These are phyloP conservation scores for Fusarium buxicola DNA, from an alignment of 2,329 filamentous ascomycete genomes.

Conservation along the genomic window DNA sequence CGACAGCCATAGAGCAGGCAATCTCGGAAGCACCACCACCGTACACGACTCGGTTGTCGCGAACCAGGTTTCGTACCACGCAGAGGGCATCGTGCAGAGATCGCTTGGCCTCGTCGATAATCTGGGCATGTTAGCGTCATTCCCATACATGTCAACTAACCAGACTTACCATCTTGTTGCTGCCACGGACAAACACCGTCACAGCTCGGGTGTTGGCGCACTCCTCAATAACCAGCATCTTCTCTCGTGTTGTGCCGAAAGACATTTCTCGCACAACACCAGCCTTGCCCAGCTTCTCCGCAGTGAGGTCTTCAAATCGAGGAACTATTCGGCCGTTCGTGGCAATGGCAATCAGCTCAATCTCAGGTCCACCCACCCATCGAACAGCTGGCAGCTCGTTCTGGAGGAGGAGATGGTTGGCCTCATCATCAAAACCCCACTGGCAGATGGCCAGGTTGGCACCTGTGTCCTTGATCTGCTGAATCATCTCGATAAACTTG, in stretches of 20 bases:
- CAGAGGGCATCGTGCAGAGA: slow-evolving; percentile 97
- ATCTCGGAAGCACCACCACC: slow-evolving; percentile 97
- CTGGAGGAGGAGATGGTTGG: slow-evolving; percentile 95
- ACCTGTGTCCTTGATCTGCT: slow-evolving; percentile 96
- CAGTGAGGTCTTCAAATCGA: slow-evolving; percentile 91
- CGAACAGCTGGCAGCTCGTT: slow-evolving; percentile 95
- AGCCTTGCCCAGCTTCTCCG: slow-evolving; percentile 90
- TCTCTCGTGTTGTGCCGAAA: slow-evolving; percentile 97
- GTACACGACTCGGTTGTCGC: slow-evolving; percentile 97
- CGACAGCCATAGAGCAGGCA: slow-evolving; percentile 94
- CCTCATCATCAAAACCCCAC: slow-evolving; percentile 99
- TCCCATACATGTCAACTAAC: background rate
- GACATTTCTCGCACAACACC: slow-evolving; percentile 94
- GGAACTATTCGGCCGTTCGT: slow-evolving; percentile 98
- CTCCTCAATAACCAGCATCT: slow-evolving; percentile 99
- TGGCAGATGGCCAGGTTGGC: slow-evolving; percentile 99
- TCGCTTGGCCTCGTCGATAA: slow-evolving; percentile 98
- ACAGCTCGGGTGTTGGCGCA: slow-evolving; percentile 98
- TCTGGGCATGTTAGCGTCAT: slow-evolving; percentile 63
- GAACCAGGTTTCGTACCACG: slow-evolving; percentile 95
- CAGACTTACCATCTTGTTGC: slow-evolving; percentile 94
- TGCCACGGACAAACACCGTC: slow-evolving; percentile 94
- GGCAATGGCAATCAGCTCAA: slow-evolving; percentile 97
- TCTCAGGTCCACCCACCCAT: slow-evolving; percentile 98
- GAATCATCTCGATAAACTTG: slow-evolving; percentile 99